Conservation (phyloP, 2,329 filamentous ascomycete species). For the Xylariaceae sp. region DNA sequence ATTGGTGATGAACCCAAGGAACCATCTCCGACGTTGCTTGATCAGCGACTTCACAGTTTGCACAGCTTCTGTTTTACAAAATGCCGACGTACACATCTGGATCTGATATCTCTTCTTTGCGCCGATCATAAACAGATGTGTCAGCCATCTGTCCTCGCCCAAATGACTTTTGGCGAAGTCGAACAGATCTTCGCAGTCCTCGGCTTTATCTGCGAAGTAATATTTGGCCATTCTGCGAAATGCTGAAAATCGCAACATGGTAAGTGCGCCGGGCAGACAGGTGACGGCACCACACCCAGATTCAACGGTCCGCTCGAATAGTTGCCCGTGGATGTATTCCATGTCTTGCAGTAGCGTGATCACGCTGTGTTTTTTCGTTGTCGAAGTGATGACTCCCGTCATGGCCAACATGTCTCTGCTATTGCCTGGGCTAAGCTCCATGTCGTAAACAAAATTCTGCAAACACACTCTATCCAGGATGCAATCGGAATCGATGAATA, state of each 20-base stretch:
- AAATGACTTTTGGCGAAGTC: constrained; percentile 95
- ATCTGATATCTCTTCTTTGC: constrained; percentile 92
- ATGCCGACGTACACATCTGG: constrained; percentile 94
- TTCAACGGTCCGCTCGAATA: constrained; percentile 94
- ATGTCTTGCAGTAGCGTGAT: constrained; percentile 95
- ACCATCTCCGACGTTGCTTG: constrained; percentile 95
- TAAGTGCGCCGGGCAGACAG: constrained; percentile 91
- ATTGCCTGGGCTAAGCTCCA: constrained; percentile 94
- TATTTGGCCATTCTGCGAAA: constrained; percentile 97
- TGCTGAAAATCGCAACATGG: constrained; percentile 91
- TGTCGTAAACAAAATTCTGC: constrained; percentile 98
- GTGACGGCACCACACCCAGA: constrained; percentile 93
- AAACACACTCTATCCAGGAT: constrained; percentile 88
- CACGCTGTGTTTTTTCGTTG: constrained; percentile 81
- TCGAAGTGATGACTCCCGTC: constrained; percentile 96
- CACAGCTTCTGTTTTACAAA: constrained; percentile 97
- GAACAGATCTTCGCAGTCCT: constrained; percentile 92
- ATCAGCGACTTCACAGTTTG: constrained; percentile 81
- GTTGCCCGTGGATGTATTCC: constrained; percentile 95
- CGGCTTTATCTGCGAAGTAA: constrained; percentile 96
- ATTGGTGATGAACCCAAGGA: constrained; percentile 95
- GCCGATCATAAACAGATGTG: constrained; percentile 98
- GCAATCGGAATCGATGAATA: constrained; percentile 98
- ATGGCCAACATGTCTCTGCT: constrained; percentile 92
- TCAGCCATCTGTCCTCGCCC: constrained; percentile 94